These are phyloP conservation scores for Paecilomyces variotii DNA, from an alignment of 2,329 filamentous ascomycete species.

Conservation along the genomic window DNA sequence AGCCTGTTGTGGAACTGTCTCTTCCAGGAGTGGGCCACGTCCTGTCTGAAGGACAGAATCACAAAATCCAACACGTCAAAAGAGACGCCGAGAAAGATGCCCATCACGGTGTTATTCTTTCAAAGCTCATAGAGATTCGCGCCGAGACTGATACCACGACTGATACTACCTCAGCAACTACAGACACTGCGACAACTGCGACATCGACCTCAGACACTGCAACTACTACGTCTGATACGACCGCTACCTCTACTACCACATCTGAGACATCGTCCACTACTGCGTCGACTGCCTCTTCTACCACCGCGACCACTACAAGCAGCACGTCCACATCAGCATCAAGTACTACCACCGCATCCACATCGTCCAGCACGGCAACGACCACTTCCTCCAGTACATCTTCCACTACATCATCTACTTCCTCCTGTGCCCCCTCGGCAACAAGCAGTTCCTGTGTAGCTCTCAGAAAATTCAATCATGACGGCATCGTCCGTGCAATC, in stretches of 20 bases:
- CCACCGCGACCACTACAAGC: not conserved
- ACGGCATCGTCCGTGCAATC: not conserved
- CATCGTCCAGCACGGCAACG: not conserved
- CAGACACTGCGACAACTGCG: not conserved
- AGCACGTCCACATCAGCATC: not conserved
- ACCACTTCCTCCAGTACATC: no score
- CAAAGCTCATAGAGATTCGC: not conserved
- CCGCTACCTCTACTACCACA: not conserved
- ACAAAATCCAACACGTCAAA: not conserved
- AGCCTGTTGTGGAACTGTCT: not conserved
- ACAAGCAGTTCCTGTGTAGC: not conserved
- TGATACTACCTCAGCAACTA: not conserved
- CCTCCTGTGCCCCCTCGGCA: not conserved
- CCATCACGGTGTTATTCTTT: not conserved
- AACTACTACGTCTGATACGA: not conserved
- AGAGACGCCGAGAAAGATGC: not conserved
- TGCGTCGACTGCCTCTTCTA: not conserved
- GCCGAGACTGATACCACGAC: not conserved
- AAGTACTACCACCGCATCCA: not conserved
- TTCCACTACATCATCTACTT: not conserved
- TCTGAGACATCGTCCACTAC: not conserved
- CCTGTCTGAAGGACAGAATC: not conserved
- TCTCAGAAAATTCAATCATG: not conserved
- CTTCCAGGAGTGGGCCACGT: not conserved
- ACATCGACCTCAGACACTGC: not conserved